These are phyloP conservation scores for Kodamaea derodonti DNA, from an alignment of 1,139 yeast species.

Conservation along the genomic window DNA sequence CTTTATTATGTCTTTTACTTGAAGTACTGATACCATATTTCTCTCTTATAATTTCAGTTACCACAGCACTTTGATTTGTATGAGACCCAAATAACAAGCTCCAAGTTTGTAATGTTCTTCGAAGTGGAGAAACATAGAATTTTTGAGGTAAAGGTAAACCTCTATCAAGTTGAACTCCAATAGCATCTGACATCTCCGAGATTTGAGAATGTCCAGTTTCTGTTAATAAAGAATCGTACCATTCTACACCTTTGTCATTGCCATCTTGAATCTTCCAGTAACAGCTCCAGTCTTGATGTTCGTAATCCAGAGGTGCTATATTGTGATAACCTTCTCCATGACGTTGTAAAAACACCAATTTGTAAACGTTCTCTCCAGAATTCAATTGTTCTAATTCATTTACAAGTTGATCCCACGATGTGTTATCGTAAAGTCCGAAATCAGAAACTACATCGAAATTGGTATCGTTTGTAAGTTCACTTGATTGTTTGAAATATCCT, in stretches of 20 bases:
- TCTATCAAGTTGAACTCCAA: conserved; percentile 11
- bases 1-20: conserved; percentile 29
- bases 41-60: conserved; percentile 35
- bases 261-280: conserved; percentile 30
- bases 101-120: conserved; percentile 35
- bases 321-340: conserved; percentile 44
- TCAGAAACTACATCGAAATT: conserved; percentile 12
- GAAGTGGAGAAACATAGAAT: conserved; percentile 32
- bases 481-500: conserved; percentile 21
- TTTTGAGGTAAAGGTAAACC: conserved; percentile 26
- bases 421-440: conserved; percentile 18
- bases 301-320: conserved; percentile 21
- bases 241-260: conserved; percentile 22
- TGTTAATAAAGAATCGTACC: conserved; percentile 40
- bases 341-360: conserved; percentile 35
- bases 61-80: conserved; percentile 16
- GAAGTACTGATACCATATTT: conserved; percentile 37
- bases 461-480: conserved; percentile 13
- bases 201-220: conserved; percentile 23
- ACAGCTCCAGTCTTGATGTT: conserved; percentile 28
- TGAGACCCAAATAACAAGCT: conserved; percentile 22
- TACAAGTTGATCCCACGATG: conserved; percentile 17
- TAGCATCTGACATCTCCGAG: conserved; percentile 1
- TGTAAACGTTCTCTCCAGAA: conserved; percentile 10
- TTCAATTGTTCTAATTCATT: conserved; percentile 8